A percentile compares a stretch with the other conserved stretches of the same genome.
These are phyloP conservation scores for Phytophthora vignae DNA, from an alignment of 352 stramenopile species.

Conservation along the genomic window DNA sequence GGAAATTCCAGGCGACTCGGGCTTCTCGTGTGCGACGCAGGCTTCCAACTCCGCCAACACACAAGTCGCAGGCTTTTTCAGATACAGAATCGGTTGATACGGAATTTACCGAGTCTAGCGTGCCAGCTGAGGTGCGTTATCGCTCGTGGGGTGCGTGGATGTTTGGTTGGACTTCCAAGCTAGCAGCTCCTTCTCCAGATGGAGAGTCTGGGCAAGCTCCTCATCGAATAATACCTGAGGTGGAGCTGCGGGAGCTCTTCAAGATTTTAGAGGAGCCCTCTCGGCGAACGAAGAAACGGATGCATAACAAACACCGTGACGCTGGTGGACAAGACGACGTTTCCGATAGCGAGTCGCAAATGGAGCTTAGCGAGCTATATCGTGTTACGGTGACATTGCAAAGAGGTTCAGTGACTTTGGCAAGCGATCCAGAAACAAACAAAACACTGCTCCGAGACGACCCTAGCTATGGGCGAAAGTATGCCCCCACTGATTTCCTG, in stretches of 20 bases:
- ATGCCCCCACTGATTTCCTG: conserved; percentile 80
- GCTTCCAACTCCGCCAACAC: conserved; percentile 52
- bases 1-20: conserved; percentile 37
- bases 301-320: conserved; percentile 42
- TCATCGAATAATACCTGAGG: conserved; percentile 71
- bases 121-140: conserved; percentile 79
- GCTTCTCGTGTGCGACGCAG: conserved; percentile 28
- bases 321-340: conserved; percentile 32
- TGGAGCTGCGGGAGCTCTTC: conserved; percentile 88
- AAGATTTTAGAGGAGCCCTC: conserved; percentile 87
- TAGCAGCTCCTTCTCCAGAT: conserved; percentile 48
- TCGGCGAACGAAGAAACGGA: conserved; percentile 65
- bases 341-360: conserved; percentile 46
- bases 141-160: conserved; percentile 87
- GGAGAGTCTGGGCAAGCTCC: conserved; percentile 38
- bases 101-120: conserved; percentile 70
- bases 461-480: conserved; percentile 67
- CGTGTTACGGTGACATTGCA: conserved; percentile 76
- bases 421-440: conserved; percentile 81
- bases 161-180: conserved; percentile 86
- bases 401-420: conserved; percentile 78
- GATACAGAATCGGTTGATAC: conserved; percentile 87
- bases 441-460: conserved; percentile 69
- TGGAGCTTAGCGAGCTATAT: conserved; percentile 63
- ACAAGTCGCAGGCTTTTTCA: conserved; percentile 58